phyloP scores from a whole-genome alignment of 805 yeast species.

The Schwanniomyces polymorphus region DNA sequence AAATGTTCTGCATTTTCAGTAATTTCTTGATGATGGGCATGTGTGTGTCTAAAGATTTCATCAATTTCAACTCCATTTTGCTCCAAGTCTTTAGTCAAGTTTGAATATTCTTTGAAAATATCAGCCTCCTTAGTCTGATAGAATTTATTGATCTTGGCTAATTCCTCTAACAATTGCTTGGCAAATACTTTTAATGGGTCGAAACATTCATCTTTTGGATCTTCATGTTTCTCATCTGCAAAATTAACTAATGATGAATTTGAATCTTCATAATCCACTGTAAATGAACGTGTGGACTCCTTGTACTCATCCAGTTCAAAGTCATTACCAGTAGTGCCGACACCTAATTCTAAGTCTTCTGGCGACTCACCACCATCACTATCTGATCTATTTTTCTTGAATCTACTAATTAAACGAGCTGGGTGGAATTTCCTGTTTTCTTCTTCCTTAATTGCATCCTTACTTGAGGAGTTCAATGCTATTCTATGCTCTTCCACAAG shows the following conservation, averaged over 20 bases:
- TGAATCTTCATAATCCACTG: slow-evolving; percentile 17
- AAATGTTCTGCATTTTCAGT: slow-evolving; percentile 18
- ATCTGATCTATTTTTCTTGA: slow-evolving; percentile 1
- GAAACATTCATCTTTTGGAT: slow-evolving; percentile 7
- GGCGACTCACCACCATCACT: neutral
- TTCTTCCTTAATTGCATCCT: neutral
- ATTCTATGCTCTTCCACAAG: slow-evolving; percentile 14
- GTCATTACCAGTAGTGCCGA: slow-evolving; percentile 5
- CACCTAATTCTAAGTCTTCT: slow-evolving; percentile 1
- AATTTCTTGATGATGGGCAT: slow-evolving; percentile 19
- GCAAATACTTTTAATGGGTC: slow-evolving; percentile 46
- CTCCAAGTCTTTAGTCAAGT: slow-evolving; percentile 48
- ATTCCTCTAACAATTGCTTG: slow-evolving; percentile 46
- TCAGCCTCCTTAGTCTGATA: slow-evolving; percentile 48
- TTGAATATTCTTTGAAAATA: slow-evolving; percentile 45
- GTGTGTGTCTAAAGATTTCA: slow-evolving; percentile 23
- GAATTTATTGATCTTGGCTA: slow-evolving; percentile 52
- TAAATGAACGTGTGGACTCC: slow-evolving; percentile 10
- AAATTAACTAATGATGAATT: slow-evolving; percentile 11
- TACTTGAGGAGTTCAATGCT: neutral
- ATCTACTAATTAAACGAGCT: slow-evolving; percentile 5
- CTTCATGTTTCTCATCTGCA: slow-evolving; percentile 3
- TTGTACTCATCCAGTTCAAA: slow-evolving; percentile 1
- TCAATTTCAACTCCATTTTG: slow-evolving; percentile 24
- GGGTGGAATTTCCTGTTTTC: slow-evolving; percentile 4